Conservation (phyloP, 1,284 basidiomycete species). For the Sanghuangporus sanghuang region DNA sequence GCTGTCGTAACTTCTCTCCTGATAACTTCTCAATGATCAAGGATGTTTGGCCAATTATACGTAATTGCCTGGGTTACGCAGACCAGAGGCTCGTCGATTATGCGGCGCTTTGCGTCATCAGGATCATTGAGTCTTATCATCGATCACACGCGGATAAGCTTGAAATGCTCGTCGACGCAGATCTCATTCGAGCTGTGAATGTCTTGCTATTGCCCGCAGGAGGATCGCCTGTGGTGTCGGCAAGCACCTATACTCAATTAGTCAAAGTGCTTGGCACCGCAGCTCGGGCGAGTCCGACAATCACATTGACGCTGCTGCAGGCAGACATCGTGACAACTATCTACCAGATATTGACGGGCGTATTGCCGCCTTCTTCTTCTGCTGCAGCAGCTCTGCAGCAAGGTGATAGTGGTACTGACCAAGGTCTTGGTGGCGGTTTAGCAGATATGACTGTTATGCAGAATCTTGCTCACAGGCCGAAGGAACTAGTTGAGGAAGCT, state of each 20-base stretch:
- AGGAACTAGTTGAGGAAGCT: constrained; percentile 94
- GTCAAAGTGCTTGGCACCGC: constrained; percentile 83
- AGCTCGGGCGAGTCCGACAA: constrained; percentile 81
- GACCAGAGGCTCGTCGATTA: constrained; percentile 94
- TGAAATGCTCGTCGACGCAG: constrained; percentile 77
- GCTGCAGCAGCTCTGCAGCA: constrained; percentile 52
- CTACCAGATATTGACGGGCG: constrained; percentile 91
- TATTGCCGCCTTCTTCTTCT: constrained; percentile 63
- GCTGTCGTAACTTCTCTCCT: constrained; percentile 83
- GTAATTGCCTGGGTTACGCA: constrained; percentile 84
- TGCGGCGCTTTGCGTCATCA: constrained; percentile 88
- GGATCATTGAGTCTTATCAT: constrained; percentile 86
- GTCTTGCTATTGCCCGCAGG: constrained; percentile 81
- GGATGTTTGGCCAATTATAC: constrained; percentile 88
- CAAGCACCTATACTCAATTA: constrained; percentile 85
- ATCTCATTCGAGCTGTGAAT: constrained; percentile 83
- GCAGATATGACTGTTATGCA: constrained; percentile 98
- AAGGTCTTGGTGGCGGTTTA: constrained; percentile 78
- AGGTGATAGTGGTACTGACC: constrained; percentile 55
- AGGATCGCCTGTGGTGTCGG: constrained; percentile 77
- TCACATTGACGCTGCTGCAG: constrained; percentile 80
- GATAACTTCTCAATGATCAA: constrained; percentile 87
- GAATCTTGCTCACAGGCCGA: constrained; percentile 92
- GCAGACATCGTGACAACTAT: constrained; percentile 87
- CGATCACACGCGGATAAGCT: constrained; percentile 80